These are phyloP conservation scores for Aspergillus quadrilineatus DNA, from an alignment of 2,329 filamentous ascomycete genomes.

Conservation along the genomic window DNA sequence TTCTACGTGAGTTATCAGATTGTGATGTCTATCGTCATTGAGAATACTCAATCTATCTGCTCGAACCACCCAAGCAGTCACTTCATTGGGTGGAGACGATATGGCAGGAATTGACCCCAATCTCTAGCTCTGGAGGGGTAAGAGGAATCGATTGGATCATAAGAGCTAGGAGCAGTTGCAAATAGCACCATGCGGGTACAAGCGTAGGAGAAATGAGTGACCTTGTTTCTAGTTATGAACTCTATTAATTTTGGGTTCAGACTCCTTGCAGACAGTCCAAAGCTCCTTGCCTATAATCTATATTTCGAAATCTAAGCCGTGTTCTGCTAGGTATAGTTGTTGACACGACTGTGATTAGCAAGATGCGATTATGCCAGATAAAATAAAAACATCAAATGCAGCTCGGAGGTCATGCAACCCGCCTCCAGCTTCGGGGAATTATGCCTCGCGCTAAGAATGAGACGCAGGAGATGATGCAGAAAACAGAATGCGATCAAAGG, in stretches of 20 bases:
- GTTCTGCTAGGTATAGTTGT: conserved; percentile 8
- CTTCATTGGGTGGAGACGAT: not conserved
- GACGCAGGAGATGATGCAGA: conserved; percentile 8
- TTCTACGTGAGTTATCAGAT: too few relatives aligned
- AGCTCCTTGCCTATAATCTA: conserved; percentile 18
- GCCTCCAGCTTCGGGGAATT: not conserved
- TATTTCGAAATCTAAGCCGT: conserved; percentile 19
- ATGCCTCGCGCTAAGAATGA: conserved; percentile 19
- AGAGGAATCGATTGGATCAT: not conserved
- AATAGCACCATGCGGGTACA: not conserved
- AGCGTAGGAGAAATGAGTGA: not conserved
- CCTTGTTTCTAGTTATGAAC: not conserved
- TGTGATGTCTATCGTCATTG: too few relatives aligned
- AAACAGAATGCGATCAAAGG: conserved; percentile 5
- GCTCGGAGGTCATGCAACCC: not conserved
- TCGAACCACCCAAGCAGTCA: not conserved
- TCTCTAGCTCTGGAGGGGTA: conserved; percentile 16
- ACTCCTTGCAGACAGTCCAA: conserved; percentile 16
- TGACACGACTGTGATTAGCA: conserved; percentile 1
- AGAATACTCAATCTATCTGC: too few relatives aligned
- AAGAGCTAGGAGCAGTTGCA: not conserved
- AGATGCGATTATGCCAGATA: not conserved
- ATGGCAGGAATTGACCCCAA: not conserved
- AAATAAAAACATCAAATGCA: conserved; percentile 1
- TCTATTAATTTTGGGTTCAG: conserved; percentile 1